Base-by-base conservation (phyloP, 805 yeast species). In the Lachancea sp. region DNA sequence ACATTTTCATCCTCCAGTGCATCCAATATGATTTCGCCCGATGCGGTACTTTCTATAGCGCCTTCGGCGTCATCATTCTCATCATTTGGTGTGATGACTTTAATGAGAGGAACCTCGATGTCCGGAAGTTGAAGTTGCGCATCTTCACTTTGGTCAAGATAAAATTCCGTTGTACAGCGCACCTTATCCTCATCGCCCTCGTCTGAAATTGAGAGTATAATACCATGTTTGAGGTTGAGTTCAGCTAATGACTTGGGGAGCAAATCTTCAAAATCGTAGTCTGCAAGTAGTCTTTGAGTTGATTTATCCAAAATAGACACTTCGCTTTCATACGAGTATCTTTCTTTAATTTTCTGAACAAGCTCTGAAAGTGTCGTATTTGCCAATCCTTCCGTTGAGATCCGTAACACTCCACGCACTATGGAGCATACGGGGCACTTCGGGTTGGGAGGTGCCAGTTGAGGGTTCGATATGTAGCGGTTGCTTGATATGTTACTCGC, bases 221-320 rank as follows among this genome's bases (percentile, higher is more conserved):
- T 74, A n/a, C 91, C 93, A 41, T 69, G 65, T 5, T 51, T 54
- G 25, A 89, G 67, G 9, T 84, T 83, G 13, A 82, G 62, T 1
- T 75, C 77, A 1, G 50, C 46, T 15, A 93, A 65, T 0, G 71
- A 60, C 29, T 67, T 70, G 0, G 66, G 68, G 11, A 71, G 55
- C 56, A 91, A 82, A 57, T 90, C 98, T 41, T 87, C 95, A 61
- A 86, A 89, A 57, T 91, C 99, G 46, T 73, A 73, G 65, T 93
- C 99, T 54, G 86, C 87, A 8, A 93, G 60, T 48, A 93, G 70
- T 52, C 75, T 74, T 30, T 78, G 75, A 32, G 69, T 65, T 3
- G 49, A 56, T 11, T 59, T 49, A 48, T 63, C 66, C 18, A 63
- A 38, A 9, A 65, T 38, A 0, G 69, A 62, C 3, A 60, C 47